A percentile compares a stretch with the other conserved stretches of the same genome.
phyloP scores from a whole-genome alignment of 164 flowering plant species.

The Liriodendron chinense region DNA sequence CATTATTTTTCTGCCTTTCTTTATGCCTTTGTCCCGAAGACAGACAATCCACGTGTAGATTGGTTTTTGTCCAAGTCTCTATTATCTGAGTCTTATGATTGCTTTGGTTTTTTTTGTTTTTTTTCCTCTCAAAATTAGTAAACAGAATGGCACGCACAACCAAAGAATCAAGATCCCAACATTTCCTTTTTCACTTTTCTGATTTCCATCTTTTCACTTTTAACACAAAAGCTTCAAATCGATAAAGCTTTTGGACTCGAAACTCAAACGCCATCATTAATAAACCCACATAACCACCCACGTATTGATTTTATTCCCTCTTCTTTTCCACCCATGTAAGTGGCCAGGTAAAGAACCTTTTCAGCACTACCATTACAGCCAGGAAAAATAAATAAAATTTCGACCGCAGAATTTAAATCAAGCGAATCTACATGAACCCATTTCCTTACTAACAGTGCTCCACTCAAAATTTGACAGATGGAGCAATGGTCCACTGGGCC shows the following conservation, averaged over 20 bases:
- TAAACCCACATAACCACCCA: not conserved
- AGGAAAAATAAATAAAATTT: not conserved
- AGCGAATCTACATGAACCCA: not conserved
- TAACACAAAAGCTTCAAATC: not conserved
- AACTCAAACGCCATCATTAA: not conserved
- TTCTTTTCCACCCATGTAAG: slow-evolving; percentile 1
- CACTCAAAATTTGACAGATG: not conserved
- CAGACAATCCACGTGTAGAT: too few relatives aligned
- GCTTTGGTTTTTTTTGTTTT: too few relatives aligned
- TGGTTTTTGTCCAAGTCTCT: too few relatives aligned
- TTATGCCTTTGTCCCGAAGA: too few relatives aligned
- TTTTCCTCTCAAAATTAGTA: not conserved
- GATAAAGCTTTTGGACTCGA: not conserved
- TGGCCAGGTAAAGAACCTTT: not conserved
- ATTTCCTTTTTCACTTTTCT: slow-evolving; percentile 1
- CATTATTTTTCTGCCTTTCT: too few relatives aligned
- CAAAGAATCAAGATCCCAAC: not conserved
- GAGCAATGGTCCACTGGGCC: not conserved
- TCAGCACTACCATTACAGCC: slow-evolving; percentile 5
- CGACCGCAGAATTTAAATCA: not conserved
- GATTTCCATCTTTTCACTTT: not conserved
- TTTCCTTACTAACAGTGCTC: not conserved
- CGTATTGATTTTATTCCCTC: not conserved
- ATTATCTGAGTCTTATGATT: too few relatives aligned
- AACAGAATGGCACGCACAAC: not conserved